Percentiles rank a stretch among this genome's conserved stretches.
These are phyloP conservation scores for Botrytis fabae DNA, from an alignment of 2,329 filamentous ascomycete species.

Conservation along the genomic window DNA sequence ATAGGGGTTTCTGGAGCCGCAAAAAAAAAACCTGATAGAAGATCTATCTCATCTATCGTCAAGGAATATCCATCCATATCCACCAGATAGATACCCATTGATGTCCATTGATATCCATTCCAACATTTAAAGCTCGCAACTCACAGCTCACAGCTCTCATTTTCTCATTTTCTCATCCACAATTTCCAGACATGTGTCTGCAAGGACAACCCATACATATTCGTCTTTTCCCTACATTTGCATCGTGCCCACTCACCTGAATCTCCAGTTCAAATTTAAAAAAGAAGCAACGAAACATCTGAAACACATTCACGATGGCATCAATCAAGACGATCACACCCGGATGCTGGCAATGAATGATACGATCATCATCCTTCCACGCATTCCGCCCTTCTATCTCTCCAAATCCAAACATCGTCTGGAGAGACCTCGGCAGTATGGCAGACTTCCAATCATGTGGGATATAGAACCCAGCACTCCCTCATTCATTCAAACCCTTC, in stretches of 20 bases:
- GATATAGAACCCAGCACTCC: background rate
- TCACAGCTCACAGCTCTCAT: background rate
- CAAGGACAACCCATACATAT: constrained; percentile 9
- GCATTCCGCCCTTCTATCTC: background rate
- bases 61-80: background rate
- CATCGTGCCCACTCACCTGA: background rate
- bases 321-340: background rate
- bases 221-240: background rate
- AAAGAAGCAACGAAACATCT: background rate
- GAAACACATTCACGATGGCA: background rate
- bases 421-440: background rate
- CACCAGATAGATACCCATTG: no score
- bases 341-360: constrained; percentile 5
- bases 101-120: background rate
- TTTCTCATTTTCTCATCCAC: background rate
- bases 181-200: background rate
- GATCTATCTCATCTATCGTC: background rate
- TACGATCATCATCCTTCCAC: background rate
- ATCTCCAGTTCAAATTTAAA: background rate
- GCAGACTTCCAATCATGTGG: background rate
- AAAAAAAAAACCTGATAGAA: background rate
- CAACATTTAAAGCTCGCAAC: background rate
- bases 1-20: background rate
- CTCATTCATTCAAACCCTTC: background rate
- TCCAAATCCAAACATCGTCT: background rate